phyloP scores from a whole-genome alignment of 805 yeast species.

The Candida maris region DNA sequence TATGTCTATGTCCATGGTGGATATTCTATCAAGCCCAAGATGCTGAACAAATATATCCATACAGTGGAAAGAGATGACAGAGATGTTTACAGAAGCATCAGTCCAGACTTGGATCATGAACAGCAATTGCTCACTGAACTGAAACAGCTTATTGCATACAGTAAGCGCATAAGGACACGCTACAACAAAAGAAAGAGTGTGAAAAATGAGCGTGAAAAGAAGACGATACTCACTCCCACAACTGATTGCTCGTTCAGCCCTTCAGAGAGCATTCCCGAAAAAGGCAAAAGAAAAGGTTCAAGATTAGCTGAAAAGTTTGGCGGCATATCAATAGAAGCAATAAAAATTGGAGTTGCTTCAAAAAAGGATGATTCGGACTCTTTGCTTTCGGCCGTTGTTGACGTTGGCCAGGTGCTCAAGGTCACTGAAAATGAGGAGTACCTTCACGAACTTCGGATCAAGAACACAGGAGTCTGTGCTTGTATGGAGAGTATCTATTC shows the following conservation, averaged over 20 bases:
- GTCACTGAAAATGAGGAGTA: slow-evolving; percentile 25
- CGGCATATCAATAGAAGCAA: slow-evolving; percentile 12
- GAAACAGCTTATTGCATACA: slow-evolving; percentile 21
- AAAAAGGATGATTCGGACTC: slow-evolving; percentile 1
- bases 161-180: slow-evolving; percentile 25
- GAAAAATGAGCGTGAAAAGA: slow-evolving; percentile 10
- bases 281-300: slow-evolving; percentile 3
- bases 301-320: slow-evolving; percentile 4
- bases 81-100: slow-evolving; percentile 6
- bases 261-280: slow-evolving; percentile 3
- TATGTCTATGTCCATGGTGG: slow-evolving; percentile 18
- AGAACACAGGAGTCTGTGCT: slow-evolving; percentile 13
- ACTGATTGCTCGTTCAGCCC: slow-evolving; percentile 10
- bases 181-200: slow-evolving; percentile 24
- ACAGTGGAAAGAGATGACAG: slow-evolving; percentile 23
- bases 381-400: slow-evolving; percentile 18
- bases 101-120: slow-evolving; percentile 13
- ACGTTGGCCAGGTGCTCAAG: slow-evolving; percentile 19
- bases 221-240: slow-evolving; percentile 5
- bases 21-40: slow-evolving; percentile 21
- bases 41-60: slow-evolving; percentile 24
- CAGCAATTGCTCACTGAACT: slow-evolving; percentile 15
- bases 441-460: slow-evolving; percentile 17
- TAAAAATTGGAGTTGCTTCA: slow-evolving; percentile 18
- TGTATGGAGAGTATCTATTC: slow-evolving; percentile 25